Conservation (phyloP, 306 rosid genomes). For the Corylus heterophylla region DNA sequence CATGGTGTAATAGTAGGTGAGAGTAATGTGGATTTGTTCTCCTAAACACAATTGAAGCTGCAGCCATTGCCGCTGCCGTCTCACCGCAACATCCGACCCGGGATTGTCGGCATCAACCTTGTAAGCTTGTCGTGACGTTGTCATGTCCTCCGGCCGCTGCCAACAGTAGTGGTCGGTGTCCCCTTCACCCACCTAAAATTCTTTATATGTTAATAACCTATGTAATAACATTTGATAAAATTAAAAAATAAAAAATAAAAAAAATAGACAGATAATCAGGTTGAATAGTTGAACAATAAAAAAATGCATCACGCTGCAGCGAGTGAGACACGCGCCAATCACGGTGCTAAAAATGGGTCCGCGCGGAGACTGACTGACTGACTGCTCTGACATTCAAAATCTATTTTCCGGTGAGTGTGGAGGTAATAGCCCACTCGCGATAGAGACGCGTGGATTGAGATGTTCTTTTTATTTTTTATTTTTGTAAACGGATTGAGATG, state of each 20-base stretch:
- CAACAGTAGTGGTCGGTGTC: slow-evolving; percentile 86
- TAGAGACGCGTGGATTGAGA: slow-evolving; percentile 25
- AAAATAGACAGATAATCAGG: not conserved
- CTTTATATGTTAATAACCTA: not conserved
- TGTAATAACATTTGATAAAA: not conserved
- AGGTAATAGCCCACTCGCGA: not conserved
- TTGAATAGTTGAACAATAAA: not conserved
- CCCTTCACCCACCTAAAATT: slow-evolving; percentile 80
- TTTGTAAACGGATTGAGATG: not conserved
- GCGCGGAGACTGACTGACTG: slow-evolving; percentile 18
- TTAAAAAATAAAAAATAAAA: not conserved
- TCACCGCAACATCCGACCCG: slow-evolving; percentile 76
- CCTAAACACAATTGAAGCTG: slow-evolving; percentile 70
- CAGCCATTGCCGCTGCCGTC: slow-evolving; percentile 75
- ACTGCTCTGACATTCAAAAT: slow-evolving; percentile 18
- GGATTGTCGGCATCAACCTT: slow-evolving; percentile 58
- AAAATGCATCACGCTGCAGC: slow-evolving; percentile 3
- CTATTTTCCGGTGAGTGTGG: slow-evolving; percentile 11
- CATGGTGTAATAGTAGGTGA: slow-evolving; percentile 71
- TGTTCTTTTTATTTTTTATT: too few relatives aligned
- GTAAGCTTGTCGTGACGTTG: slow-evolving; percentile 71
- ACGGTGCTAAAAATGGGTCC: slow-evolving; percentile 2
- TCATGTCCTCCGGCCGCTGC: slow-evolving; percentile 94
- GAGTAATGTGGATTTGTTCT: slow-evolving; percentile 77
- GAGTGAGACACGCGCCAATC: slow-evolving; percentile 37